Base-by-base conservation (phyloP, 352 stramenopile species). In the Discostella stelligera region DNA sequence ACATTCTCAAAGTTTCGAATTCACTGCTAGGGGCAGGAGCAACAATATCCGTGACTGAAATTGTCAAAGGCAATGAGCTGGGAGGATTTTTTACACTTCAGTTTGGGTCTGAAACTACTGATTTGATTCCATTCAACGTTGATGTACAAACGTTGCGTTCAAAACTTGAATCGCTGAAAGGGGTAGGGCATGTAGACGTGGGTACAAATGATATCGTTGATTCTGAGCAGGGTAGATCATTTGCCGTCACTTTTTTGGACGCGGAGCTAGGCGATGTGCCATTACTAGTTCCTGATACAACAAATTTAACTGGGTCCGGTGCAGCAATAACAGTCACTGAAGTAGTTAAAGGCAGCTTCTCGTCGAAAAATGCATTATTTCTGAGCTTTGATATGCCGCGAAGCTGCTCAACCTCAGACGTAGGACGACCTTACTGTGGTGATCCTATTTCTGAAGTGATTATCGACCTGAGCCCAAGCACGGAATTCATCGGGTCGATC, bases 1-100 rank as follows among this genome's bases (percentile, higher is more conserved):
- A 14, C 37, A 3, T 44, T 10, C 71, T 95, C 10, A 66, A 56
- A 21, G 58, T 74, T 53, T 81, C 83, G 11, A 89, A 68, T 56
- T 85, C 83, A n/a, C 76, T 94, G 18, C 89, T 73, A 32, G 89
- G 89, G 9, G 89, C 89, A 73, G 84, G 78, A 56, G 80, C 84
- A 14, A 71, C 61, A 10, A 46, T 91, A 54, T 58, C 81, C 0
- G 95, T 97, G 25, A 67, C 56, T 7, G 93, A 96, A 74, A 92
- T 95, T 37, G 89, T 84, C 0, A 90, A 97, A 37, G 92, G 89
- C 0, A 98, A 90, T 55, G 91, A 84, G 44, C 54, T 98, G 0
- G 87, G 83, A 6, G 96, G 96, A 0, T 91, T 69, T 5, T 98
- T 98, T 72, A 89, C 84, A 14, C 80, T 98, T 1, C 89, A 86